phyloP scores from a whole-genome alignment of 2,329 filamentous ascomycete species.

The Colletotrichum gloeosporioides region DNA sequence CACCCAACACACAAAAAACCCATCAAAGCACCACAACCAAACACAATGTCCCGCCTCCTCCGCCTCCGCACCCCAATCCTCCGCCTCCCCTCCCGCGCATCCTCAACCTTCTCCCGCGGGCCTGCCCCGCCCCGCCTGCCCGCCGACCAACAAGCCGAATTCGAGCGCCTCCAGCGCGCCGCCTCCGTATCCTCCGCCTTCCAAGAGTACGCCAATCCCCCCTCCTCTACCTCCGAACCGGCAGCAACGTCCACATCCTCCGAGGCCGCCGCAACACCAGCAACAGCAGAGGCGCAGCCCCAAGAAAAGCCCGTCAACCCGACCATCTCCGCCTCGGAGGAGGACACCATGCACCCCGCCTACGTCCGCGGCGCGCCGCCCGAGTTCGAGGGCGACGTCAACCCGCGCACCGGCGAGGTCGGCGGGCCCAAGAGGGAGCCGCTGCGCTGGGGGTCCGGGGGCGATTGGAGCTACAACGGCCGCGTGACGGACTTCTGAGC shows the following conservation, averaged over 20 bases:
- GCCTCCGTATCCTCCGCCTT: slow-evolving; percentile 53
- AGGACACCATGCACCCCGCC: slow-evolving; percentile 65
- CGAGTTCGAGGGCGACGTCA: slow-evolving; percentile 91
- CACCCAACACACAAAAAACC: background rate
- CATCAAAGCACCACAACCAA: background rate
- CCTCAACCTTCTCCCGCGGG: slow-evolving; percentile 51
- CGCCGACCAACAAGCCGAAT: slow-evolving; percentile 86
- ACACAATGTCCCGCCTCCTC: slow-evolving; percentile 30
- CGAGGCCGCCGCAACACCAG: slow-evolving; percentile 27
- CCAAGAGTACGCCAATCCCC: slow-evolving; percentile 28
- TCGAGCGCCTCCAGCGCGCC: slow-evolving; percentile 80
- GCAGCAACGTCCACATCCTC: background rate
- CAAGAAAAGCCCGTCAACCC: slow-evolving; percentile 3
- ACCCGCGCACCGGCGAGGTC: slow-evolving; percentile 93
- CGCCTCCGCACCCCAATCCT: slow-evolving; percentile 15
- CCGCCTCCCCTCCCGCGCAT: slow-evolving; percentile 18
- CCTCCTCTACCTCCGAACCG: slow-evolving; percentile 18
- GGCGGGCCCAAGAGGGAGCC: slow-evolving; percentile 98
- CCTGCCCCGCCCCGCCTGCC: slow-evolving; percentile 87
- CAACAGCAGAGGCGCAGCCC: slow-evolving; percentile 10
- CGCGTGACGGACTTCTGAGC: slow-evolving; percentile 85
- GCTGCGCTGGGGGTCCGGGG: slow-evolving; percentile 77
- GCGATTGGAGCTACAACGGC: slow-evolving; percentile 94
- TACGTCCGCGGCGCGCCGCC: slow-evolving; percentile 79
- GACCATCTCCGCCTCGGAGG: slow-evolving; percentile 34